A percentile compares a stretch with the other conserved stretches of the same genome.
Conservation (phyloP, 1,284 basidiomycete genomes). For the Rhodotorula sp. region DNA sequence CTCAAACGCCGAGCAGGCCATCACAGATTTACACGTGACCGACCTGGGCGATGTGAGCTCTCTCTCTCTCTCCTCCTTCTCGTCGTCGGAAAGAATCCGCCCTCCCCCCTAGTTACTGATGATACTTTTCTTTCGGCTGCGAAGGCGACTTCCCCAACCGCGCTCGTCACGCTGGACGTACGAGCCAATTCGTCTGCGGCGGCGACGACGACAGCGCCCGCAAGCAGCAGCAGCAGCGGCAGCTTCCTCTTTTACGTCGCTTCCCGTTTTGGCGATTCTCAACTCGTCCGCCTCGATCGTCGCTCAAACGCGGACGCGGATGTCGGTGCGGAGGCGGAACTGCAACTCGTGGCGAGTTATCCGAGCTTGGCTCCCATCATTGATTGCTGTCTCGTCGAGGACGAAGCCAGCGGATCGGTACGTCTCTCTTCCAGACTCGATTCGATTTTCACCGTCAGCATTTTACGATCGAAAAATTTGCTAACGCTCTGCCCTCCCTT, state of each 20-base stretch:
- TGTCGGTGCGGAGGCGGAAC: constrained; percentile 36
- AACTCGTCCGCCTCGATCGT: constrained; percentile 61
- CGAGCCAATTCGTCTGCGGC: constrained; percentile 53
- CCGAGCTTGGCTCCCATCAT: constrained; percentile 83
- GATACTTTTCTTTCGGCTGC: neutral
- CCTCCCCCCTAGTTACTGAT: neutral
- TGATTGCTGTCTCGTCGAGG: constrained; percentile 78
- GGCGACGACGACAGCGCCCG: constrained; percentile 41
- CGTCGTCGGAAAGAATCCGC: too few relatives aligned
- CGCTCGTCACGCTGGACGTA: constrained; percentile 62
- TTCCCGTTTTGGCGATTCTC: constrained; percentile 78
- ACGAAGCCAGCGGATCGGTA: constrained; percentile 54
- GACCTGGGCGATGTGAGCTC: constrained; percentile 64
- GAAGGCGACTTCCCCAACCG: constrained; percentile 64
- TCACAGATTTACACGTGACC: constrained; percentile 55
- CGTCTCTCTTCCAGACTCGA: neutral
- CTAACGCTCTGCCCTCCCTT: neutral
- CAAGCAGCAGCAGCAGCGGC: neutral
- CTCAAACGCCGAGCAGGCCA: neutral
- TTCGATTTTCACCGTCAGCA: too few relatives aligned
- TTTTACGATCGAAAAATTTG: neutral
- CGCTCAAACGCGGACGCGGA: too few relatives aligned
- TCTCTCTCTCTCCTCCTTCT: neutral
- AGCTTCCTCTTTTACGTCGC: constrained; percentile 65
- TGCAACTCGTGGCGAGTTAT: constrained; percentile 64